A percentile compares a stretch with the other conserved stretches of the same genome.
These are phyloP conservation scores for Cordyceps tenuipes DNA, from an alignment of 2,329 filamentous ascomycete species.

Conservation along the genomic window DNA sequence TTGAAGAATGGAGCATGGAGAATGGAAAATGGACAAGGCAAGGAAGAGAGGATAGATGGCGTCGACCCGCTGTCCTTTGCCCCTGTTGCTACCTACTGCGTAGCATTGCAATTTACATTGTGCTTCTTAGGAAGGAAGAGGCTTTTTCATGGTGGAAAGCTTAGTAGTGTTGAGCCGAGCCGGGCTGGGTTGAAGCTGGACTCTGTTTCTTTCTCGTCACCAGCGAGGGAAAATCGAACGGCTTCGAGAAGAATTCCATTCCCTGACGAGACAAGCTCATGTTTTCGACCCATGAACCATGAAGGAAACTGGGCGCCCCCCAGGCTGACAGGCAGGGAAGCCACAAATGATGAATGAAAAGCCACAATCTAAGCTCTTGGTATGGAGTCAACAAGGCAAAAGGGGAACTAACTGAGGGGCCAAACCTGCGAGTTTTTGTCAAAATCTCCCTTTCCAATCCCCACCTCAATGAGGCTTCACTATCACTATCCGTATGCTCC, in stretches of 20 bases:
- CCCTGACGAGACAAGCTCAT: neutral
- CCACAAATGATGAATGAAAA: slow-evolving; percentile 7
- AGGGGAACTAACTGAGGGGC: neutral
- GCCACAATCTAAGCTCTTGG: neutral
- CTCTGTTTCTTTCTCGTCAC: neutral
- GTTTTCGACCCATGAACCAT: neutral
- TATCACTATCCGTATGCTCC: neutral
- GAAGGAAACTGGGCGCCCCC: neutral
- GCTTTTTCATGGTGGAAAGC: neutral
- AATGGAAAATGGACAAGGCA: neutral
- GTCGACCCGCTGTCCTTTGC: neutral
- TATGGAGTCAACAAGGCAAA: neutral
- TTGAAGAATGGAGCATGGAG: neutral
- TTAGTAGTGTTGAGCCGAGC: neutral
- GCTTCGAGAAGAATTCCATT: neutral
- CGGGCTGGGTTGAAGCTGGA: too few species aligned
- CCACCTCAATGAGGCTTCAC: neutral
- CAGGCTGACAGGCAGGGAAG: neutral
- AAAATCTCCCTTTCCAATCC: neutral
- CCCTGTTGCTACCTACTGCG: neutral
- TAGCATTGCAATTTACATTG: neutral
- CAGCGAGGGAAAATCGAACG: neutral
- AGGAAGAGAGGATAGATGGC: neutral
- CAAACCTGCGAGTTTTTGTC: neutral
- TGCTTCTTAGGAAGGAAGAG: neutral